Percentiles rank a stretch among this genome's conserved stretches.
phyloP scores from a whole-genome alignment of 805 yeast genomes.

The Yarrowia keelungensis region DNA sequence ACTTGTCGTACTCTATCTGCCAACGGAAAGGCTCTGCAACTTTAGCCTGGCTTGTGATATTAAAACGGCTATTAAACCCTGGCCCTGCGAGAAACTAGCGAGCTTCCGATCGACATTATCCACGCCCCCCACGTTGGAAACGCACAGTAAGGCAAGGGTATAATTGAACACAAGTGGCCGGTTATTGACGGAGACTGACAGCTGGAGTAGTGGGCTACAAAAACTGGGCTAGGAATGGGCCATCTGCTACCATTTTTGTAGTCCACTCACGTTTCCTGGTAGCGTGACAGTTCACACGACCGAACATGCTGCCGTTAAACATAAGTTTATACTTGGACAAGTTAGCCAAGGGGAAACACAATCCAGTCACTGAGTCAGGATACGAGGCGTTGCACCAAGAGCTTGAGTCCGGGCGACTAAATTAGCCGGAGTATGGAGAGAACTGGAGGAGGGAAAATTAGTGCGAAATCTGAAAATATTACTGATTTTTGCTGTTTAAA shows the following conservation, averaged over 20 bases:
- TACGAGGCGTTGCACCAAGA: neutral
- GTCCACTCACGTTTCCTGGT: no score
- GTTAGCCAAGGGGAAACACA: neutral
- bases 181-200: neutral
- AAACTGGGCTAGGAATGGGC: no score
- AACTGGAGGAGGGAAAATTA: neutral
- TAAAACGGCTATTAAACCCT: conserved; percentile 13
- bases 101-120: conserved; percentile 4
- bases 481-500: no score
- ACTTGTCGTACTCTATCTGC: neutral
- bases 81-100: conserved; percentile 1
- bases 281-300: no score
- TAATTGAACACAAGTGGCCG: neutral
- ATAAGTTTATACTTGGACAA: neutral
- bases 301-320: neutral
- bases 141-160: neutral
- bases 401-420: no score
- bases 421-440: no score
- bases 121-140: conserved; percentile 1
- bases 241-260: no score
- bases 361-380: conserved; percentile 2
- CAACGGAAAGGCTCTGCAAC: neutral
- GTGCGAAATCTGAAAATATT: neutral
- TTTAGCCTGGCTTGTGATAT: neutral
- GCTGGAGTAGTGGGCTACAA: no score